Evolutionary conservation across 179 eudicot species (phyloP), one percentile per base, ranked within the genome.

Genomic region (Silene noctiflora): DNA sequence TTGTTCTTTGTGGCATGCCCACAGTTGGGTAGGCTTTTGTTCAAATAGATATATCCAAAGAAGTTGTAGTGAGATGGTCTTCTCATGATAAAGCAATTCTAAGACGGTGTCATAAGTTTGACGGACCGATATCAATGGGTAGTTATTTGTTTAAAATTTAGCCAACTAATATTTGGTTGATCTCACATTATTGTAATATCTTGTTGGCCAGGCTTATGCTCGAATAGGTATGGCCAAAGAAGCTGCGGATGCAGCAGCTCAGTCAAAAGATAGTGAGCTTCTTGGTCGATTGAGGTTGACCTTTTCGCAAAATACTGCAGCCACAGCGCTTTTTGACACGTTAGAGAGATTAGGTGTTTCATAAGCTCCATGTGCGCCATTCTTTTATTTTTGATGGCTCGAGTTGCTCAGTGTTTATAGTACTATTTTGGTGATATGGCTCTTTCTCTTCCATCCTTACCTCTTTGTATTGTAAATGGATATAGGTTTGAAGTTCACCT

Each of bases 221-320:
- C 91, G 85, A 78, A 86, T 94, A 55, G 98, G 97, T 61, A 91
- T 94, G 98, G 93, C 96, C 21, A 94, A 91, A 81, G 98, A 94
- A 88, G 96, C 98, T 55, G 98, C 93, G 11, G 98, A 94, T 66
- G 95, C 98, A 79, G 97, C 96, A 67, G 84, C 96, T 46, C 98
- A 92, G 81, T 84, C 95, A 16, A 91, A 91, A 72, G 98, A 93
- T 63, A 87, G 91, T 44, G 99, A 93, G 83, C 80, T 94, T 64
- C 96, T 94, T 51, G 91, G 91, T 65, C 86, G 93, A 13, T 75
- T 93, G 80, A 88, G 84, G 80, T 31, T 78, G 63, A 88, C 88
- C 71, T 91, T 95, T 80, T 83, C 93, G 20, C 98, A 95, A 72
- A 95, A 89, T 81, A 82, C 92, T 3, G 89, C 93, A 72, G 96